phyloP scores from a whole-genome alignment of 768 basidiomycete species.

The Lactarius hengduanensis region DNA sequence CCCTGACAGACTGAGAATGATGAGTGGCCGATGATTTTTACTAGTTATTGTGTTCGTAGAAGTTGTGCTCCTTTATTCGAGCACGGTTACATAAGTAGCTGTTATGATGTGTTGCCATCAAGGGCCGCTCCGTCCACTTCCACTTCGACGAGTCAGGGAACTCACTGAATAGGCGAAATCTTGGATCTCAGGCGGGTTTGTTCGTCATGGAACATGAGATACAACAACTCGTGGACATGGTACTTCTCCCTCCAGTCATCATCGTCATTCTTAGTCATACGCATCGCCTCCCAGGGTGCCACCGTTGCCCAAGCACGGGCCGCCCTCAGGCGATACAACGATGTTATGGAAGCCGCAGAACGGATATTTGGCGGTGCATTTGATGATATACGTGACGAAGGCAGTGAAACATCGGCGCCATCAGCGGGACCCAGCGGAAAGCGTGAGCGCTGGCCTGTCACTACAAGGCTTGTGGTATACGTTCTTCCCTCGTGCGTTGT shows the following conservation, averaged over 20 bases:
- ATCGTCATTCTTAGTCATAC: not conserved
- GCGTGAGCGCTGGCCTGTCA: conserved; percentile 4
- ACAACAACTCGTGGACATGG: conserved; percentile 41
- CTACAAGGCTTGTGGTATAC: conserved; percentile 23
- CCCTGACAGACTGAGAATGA: conserved; percentile 81
- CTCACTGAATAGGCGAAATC: conserved; percentile 18
- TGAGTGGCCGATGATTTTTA: conserved; percentile 39
- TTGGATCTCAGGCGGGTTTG: not conserved
- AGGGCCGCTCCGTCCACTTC: not conserved
- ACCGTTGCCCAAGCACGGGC: conserved; percentile 77
- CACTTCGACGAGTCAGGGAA: conserved; percentile 9
- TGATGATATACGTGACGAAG: conserved; percentile 63
- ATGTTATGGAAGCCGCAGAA: conserved; percentile 92
- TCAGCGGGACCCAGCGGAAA: conserved; percentile 18
- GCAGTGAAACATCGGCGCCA: conserved; percentile 36
- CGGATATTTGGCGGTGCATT: conserved; percentile 82
- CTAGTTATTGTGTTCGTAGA: conserved; percentile 2
- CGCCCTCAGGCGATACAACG: conserved; percentile 75
- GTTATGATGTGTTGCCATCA: not conserved
- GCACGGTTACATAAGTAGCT: conserved; percentile 17
- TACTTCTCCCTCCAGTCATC: conserved; percentile 13
- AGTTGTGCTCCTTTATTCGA: not conserved
- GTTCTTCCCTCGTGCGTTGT: conserved; percentile 8
- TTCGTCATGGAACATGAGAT: conserved; percentile 37
- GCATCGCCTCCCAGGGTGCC: conserved; percentile 63